These are phyloP conservation scores for Biscogniauxia marginata DNA, from an alignment of 2,329 filamentous ascomycete species.

Conservation along the genomic window DNA sequence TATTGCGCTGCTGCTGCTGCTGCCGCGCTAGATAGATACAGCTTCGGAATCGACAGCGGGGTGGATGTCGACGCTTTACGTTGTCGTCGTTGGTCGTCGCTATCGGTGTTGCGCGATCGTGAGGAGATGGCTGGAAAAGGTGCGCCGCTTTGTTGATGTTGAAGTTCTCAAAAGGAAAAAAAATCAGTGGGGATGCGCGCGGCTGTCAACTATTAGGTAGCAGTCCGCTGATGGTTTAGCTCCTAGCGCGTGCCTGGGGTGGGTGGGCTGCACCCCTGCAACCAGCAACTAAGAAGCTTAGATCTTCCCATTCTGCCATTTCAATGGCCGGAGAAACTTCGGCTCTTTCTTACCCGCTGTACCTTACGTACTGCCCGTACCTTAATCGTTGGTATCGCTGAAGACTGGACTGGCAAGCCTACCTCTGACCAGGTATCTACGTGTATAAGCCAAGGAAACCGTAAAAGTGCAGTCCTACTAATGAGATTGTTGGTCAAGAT, in stretches of 20 bases:
- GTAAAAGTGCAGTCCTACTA: not conserved
- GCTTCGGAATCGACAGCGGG: not conserved
- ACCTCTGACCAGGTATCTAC: too few relatives aligned
- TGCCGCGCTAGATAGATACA: not conserved
- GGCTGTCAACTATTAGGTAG: not conserved
- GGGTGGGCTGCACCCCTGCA: not conserved
- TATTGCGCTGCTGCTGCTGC: too few relatives aligned
- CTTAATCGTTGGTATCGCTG: not conserved
- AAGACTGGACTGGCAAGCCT: not conserved
- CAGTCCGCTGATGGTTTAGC: too few relatives aligned
- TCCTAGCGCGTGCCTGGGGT: not conserved
- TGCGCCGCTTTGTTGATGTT: not conserved
- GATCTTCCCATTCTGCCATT: too few relatives aligned
- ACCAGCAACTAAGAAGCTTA: too few relatives aligned
- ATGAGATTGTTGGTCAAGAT: not conserved
- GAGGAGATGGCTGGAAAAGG: not conserved
- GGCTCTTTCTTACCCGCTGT: not conserved
- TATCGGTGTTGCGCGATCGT: slow-evolving; percentile 1
- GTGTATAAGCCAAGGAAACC: not conserved
- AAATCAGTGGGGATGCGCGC: not conserved
- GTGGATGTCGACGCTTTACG: not conserved
- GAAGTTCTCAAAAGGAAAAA: slow-evolving; percentile 1
- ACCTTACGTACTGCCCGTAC: not conserved
- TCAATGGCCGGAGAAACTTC: not conserved
- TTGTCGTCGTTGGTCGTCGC: not conserved